Evolutionary conservation across 1,284 basidiomycete species (phyloP).

Genomic region (Chiua sp.): DNA sequence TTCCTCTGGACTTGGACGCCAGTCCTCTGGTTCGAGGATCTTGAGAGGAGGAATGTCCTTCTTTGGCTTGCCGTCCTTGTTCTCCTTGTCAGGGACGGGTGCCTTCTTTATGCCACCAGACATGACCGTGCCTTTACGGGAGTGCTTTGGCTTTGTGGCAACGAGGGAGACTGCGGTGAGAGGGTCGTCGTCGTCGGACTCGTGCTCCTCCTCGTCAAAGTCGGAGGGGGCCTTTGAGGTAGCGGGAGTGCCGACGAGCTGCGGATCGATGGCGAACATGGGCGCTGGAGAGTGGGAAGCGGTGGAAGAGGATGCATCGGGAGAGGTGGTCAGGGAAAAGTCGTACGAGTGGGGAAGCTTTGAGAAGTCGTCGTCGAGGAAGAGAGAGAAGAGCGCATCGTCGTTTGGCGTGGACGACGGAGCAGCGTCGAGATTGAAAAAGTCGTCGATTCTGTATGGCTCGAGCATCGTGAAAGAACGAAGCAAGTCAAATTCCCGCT

Average conservation of each 20-base stretch:
- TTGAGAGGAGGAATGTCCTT: conserved; percentile 20
- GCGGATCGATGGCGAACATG: conserved; percentile 55
- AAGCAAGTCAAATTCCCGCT: not conserved
- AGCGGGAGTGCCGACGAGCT: conserved; percentile 53
- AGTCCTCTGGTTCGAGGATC: conserved; percentile 62
- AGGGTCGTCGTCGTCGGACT: conserved; percentile 31
- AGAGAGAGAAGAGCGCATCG: conserved; percentile 47
- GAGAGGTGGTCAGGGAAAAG: conserved; percentile 33
- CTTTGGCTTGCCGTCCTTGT: conserved; percentile 21
- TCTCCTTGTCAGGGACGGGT: conserved; percentile 43
- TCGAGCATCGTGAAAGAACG: conserved; percentile 17
- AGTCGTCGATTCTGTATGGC: conserved; percentile 48
- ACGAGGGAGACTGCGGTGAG: conserved; percentile 28
- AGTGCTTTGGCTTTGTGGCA: conserved; percentile 47
- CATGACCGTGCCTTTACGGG: conserved; percentile 71
- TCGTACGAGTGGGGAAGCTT: conserved; percentile 48
- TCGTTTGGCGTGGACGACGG: conserved; percentile 33
- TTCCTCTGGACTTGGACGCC: conserved; percentile 89
- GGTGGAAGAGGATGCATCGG: conserved; percentile 24
- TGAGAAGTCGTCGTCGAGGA: conserved; percentile 47
- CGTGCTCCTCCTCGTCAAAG: conserved; percentile 31
- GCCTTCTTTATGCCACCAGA: conserved; percentile 74
- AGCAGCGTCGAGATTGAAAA: conserved; percentile 55
- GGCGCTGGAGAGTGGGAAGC: conserved; percentile 28
- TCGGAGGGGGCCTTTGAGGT: conserved; percentile 43